phyloP scores from a whole-genome alignment of 768 basidiomycete species.

The Piloderma croceum region DNA sequence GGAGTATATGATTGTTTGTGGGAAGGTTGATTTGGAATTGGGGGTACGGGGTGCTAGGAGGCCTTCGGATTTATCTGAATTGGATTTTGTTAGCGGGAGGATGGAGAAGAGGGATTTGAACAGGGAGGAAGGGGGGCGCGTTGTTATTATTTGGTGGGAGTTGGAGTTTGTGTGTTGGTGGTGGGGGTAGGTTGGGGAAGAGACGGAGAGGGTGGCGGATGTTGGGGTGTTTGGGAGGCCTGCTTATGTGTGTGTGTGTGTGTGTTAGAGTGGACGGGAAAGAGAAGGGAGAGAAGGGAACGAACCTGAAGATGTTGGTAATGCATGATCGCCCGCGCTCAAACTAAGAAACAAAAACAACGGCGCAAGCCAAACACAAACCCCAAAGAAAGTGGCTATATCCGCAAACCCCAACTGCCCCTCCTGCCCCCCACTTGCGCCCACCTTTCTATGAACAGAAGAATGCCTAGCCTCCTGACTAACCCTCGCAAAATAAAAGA shows the following conservation, averaged over 20 bases:
- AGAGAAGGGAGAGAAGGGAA: constrained; percentile 5
- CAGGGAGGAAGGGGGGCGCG: constrained; percentile 52
- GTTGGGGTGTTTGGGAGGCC: constrained; percentile 21
- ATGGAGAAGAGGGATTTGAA: constrained; percentile 58
- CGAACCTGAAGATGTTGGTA: constrained; percentile 65
- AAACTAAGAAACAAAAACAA: constrained; percentile 93
- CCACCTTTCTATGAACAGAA: constrained; percentile 20
- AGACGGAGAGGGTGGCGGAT: constrained; percentile 14
- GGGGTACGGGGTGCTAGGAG: constrained; percentile 65
- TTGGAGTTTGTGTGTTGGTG: too few relatives aligned
- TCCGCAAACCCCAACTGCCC: too few relatives aligned
- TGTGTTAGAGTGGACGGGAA: too few relatives aligned
- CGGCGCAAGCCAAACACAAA: constrained; percentile 86
- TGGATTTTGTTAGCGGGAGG: too few relatives aligned
- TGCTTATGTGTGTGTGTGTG: too few relatives aligned
- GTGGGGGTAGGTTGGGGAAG: too few relatives aligned
- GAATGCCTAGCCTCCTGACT: constrained; percentile 57
- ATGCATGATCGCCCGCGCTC: constrained; percentile 93
- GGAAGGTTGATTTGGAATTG: too few relatives aligned
- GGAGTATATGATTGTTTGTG: too few relatives aligned
- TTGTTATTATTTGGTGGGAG: too few relatives aligned
- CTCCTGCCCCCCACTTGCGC: too few relatives aligned
- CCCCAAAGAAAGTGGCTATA: constrained; percentile 77
- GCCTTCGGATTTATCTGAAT: constrained; percentile 55
- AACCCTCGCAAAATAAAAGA: constrained; percentile 83